Conservation (phyloP, 129 eudicot genomes). For the Mikania micrantha region DNA sequence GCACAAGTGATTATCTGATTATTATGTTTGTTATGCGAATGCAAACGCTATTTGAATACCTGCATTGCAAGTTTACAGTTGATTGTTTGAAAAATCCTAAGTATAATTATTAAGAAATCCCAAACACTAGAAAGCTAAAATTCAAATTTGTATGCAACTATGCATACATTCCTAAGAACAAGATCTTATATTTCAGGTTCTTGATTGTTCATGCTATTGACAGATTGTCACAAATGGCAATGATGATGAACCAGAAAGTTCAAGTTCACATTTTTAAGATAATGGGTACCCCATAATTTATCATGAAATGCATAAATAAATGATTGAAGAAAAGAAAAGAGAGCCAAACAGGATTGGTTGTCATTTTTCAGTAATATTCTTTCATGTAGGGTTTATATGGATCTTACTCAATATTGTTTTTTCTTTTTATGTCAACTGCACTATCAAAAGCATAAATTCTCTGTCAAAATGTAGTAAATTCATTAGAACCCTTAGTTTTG, state of each 20-base stretch:
- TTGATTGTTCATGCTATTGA: conserved; percentile 2
- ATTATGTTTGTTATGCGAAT: not conserved
- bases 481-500: conserved; percentile 32
- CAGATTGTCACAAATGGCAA: conserved; percentile 25
- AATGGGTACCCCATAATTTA: conserved; percentile 67
- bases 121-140: not conserved
- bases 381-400: conserved; percentile 29
- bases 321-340: conserved; percentile 44
- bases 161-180: conserved; percentile 4
- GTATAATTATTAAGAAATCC: not conserved
- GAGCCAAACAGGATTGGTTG: conserved; percentile 44
- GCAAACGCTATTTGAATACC: not conserved
- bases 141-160: not conserved
- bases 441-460: conserved; percentile 54
- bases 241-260: conserved; percentile 29
- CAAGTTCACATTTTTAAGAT: conserved; percentile 33
- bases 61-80: not conserved
- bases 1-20: not conserved
- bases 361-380: conserved; percentile 55
- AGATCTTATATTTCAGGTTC: conserved; percentile 12
- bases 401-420: conserved; percentile 27
- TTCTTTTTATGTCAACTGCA: conserved; percentile 30
- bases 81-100: not conserved
- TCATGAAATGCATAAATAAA: conserved; percentile 53
- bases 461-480: conserved; percentile 18